phyloP scores from a whole-genome alignment of 2,329 filamentous ascomycete species.

The Zelopaecilomyces penicillatus region DNA sequence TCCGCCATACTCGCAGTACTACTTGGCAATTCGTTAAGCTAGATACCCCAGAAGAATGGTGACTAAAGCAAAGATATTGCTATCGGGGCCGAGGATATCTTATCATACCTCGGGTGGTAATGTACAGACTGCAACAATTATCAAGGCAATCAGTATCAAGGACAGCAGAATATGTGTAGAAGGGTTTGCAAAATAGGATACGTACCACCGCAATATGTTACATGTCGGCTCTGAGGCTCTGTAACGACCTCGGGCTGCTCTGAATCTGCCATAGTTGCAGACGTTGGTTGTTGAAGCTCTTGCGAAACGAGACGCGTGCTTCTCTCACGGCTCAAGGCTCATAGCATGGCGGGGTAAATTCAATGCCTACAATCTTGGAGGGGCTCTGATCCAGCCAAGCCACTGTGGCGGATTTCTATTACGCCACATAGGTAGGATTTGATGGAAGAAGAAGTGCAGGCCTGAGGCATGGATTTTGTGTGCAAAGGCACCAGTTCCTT shows the following conservation, averaged over 20 bases:
- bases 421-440: not conserved
- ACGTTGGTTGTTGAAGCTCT: slow-evolving; percentile 14
- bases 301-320: slow-evolving; percentile 21
- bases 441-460: too few relatives aligned
- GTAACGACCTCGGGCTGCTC: slow-evolving; percentile 36
- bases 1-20: slow-evolving; percentile 99
- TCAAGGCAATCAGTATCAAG: not conserved
- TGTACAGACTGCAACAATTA: slow-evolving; percentile 45
- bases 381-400: slow-evolving; percentile 4
- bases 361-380: slow-evolving; percentile 3
- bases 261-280: slow-evolving; percentile 43
- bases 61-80: not conserved
- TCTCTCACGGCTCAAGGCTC: slow-evolving; percentile 4
- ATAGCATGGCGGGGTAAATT: slow-evolving; percentile 28
- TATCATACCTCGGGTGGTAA: slow-evolving; percentile 54
- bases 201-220: slow-evolving; percentile 53
- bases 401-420: not conserved
- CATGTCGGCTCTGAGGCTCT: slow-evolving; percentile 43
- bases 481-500: too few relatives aligned
- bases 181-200: slow-evolving; percentile 7
- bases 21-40: slow-evolving; percentile 23
- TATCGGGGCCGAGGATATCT: slow-evolving; percentile 3
- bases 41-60: not conserved
- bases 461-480: too few relatives aligned
- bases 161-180: not conserved